phyloP scores from a whole-genome alignment of 164 flowering plant genomes.

The Chimonanthus salicifolius region DNA sequence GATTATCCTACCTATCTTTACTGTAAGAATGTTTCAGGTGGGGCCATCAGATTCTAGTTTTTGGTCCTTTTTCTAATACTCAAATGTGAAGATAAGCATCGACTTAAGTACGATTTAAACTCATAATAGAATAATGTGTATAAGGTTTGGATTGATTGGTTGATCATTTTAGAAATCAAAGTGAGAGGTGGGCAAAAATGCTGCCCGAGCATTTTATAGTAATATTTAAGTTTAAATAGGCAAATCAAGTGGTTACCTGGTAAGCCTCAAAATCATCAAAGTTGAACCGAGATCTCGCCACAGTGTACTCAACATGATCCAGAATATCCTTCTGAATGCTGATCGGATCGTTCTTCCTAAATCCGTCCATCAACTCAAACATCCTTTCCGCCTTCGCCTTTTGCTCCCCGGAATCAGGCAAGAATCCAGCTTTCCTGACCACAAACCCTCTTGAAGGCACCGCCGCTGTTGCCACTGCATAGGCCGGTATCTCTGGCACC shows the following conservation, averaged over 20 bases:
- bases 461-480: slow-evolving; percentile 5
- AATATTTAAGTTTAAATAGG: neutral
- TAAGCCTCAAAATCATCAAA: slow-evolving; percentile 69
- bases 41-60: too few relatives aligned
- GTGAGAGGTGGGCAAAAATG: too few relatives aligned
- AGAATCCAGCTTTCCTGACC: slow-evolving; percentile 32
- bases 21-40: too few relatives aligned
- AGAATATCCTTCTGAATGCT: slow-evolving; percentile 52
- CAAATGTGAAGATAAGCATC: too few relatives aligned
- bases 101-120: too few relatives aligned
- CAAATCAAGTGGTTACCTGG: slow-evolving; percentile 31
- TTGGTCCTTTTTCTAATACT: too few relatives aligned
- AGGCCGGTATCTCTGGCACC: neutral
- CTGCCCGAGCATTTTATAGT: too few relatives aligned
- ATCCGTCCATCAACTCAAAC: slow-evolving; percentile 52
- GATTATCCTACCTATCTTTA: too few relatives aligned
- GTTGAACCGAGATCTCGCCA: slow-evolving; percentile 47
- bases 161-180: too few relatives aligned
- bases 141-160: too few relatives aligned
- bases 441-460: slow-evolving; percentile 26
- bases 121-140: too few relatives aligned
- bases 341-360: slow-evolving; percentile 40
- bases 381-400: slow-evolving; percentile 43
- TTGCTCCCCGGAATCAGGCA: slow-evolving; percentile 16
- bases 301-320: slow-evolving; percentile 53